Percentiles rank a stretch among this genome's conserved stretches.
Evolutionary conservation across 2,329 filamentous ascomycete species (phyloP).

Genomic region (Aureobasidium mangrovei): DNA sequence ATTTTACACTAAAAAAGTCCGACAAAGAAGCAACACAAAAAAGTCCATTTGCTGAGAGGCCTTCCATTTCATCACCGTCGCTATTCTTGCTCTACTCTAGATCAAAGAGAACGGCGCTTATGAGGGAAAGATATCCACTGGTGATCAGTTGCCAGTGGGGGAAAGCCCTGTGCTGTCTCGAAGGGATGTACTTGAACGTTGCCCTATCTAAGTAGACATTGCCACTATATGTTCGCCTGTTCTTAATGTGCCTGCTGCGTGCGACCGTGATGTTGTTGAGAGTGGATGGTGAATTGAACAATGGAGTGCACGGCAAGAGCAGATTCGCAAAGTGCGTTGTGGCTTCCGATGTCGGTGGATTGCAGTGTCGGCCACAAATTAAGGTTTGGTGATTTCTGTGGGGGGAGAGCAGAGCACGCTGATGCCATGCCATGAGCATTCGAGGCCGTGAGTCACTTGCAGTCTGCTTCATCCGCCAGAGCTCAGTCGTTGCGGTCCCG

Average conservation of each 20-base stretch:
- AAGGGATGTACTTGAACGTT: slow-evolving; percentile 83
- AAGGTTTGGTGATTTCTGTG: slow-evolving; percentile 1
- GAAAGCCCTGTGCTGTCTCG: slow-evolving; percentile 95
- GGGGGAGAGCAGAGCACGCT: neutral
- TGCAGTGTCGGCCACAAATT: neutral
- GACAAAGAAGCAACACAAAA: slow-evolving; percentile 10
- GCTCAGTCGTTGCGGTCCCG: slow-evolving; percentile 1
- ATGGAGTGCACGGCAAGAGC: neutral
- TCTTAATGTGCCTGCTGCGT: slow-evolving; percentile 5
- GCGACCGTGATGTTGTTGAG: neutral
- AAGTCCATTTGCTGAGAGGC: slow-evolving; percentile 12
- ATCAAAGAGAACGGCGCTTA: slow-evolving; percentile 66
- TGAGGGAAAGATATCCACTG: slow-evolving; percentile 98
- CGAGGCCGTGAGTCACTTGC: slow-evolving; percentile 6
- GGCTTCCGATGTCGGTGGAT: neutral
- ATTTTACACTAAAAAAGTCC: slow-evolving; percentile 5
- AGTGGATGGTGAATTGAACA: neutral
- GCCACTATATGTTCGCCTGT: slow-evolving; percentile 15
- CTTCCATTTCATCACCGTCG: slow-evolving; percentile 15
- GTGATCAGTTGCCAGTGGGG: slow-evolving; percentile 50
- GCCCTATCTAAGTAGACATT: slow-evolving; percentile 39
- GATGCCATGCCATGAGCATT: neutral
- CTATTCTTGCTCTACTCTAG: slow-evolving; percentile 19
- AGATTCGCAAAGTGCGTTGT: neutral
- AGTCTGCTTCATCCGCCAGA: neutral